These are phyloP conservation scores for Phytophthora meadii DNA, from an alignment of 352 stramenopile species.

Conservation along the genomic window DNA sequence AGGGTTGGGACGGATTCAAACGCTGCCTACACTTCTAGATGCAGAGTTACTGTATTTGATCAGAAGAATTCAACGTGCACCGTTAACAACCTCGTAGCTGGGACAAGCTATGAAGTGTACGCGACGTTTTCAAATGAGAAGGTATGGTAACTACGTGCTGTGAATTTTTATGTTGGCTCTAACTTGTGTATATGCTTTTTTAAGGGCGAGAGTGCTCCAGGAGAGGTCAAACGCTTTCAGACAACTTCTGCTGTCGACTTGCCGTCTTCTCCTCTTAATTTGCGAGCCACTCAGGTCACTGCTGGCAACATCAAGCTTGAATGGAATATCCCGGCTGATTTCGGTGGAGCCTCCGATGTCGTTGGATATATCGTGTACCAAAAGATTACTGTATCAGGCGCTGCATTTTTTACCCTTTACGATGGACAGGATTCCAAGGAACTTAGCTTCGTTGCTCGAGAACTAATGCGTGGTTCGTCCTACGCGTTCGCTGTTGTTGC, in stretches of 20 bases:
- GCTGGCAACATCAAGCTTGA: slow-evolving; percentile 60
- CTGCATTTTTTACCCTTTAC: slow-evolving; percentile 55
- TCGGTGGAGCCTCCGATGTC: slow-evolving; percentile 48
- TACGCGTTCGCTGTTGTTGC: slow-evolving; percentile 64
- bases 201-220: slow-evolving; percentile 45
- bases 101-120: slow-evolving; percentile 59
- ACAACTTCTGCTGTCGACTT: slow-evolving; percentile 42
- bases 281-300: slow-evolving; percentile 41
- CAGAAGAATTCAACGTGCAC: slow-evolving; percentile 31
- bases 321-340: slow-evolving; percentile 60
- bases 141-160: slow-evolving; percentile 25
- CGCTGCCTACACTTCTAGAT: slow-evolving; percentile 29
- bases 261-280: slow-evolving; percentile 52
- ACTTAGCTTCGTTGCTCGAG: slow-evolving; percentile 32
- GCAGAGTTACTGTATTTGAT: slow-evolving; percentile 5
- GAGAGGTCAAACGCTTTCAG: slow-evolving; percentile 22
- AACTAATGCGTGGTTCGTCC: slow-evolving; percentile 29
- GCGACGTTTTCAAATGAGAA: slow-evolving; percentile 44
- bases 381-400: slow-evolving; percentile 18
- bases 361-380: slow-evolving; percentile 68
- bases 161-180: no score
- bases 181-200: neutral
- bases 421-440: slow-evolving; percentile 53
- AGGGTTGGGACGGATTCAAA: neutral
- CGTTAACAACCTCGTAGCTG: slow-evolving; percentile 42